Conservation (phyloP, 176 grass and related monocot species). For the maize (Zea mays) region Zm-B73-REFERENCE-NAM-5.0 NC_050101.1:173385001-173385500, state of each 20-base stretch:
- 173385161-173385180: slow-evolving; percentile 74
- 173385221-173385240: slow-evolving; percentile 44
- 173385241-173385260: slow-evolving; percentile 63
- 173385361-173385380: neutral
- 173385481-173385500: slow-evolving; percentile 88
- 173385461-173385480: slow-evolving; percentile 87
- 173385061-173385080: neutral
- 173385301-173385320: neutral
- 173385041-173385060: neutral
- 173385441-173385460: slow-evolving; percentile 95
- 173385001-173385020: neutral
- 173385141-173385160: slow-evolving; percentile 88
- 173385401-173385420: slow-evolving; percentile 66
- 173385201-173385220: slow-evolving; percentile 79
- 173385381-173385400: neutral
- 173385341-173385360: neutral
- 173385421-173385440: slow-evolving; percentile 88
- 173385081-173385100: neutral
- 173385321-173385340: neutral
- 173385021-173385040: neutral
- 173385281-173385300: slow-evolving; percentile 55
- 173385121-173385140: slow-evolving; percentile 91
- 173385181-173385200: slow-evolving; percentile 51
- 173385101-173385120: neutral
- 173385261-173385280: slow-evolving; percentile 67